Base-by-base conservation (phyloP, 2,329 filamentous ascomycete species). In the Thielaviopsis musarum region DNA sequence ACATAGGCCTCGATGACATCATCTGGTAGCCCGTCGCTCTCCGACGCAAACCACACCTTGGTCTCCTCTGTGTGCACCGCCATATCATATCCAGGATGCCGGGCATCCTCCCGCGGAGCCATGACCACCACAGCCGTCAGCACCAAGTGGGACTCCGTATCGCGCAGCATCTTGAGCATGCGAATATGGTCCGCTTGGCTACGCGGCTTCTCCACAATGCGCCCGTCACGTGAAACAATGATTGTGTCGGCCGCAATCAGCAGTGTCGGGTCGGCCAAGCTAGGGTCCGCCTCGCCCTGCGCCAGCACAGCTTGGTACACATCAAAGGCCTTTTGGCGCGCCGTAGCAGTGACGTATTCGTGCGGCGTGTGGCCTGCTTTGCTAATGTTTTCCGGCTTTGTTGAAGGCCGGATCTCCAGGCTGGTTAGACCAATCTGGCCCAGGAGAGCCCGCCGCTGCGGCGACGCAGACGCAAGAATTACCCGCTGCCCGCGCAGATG, bases 181-280 rank as follows among this genome's bases (percentile, higher is more conserved):
- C 79, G 74, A 52, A 91, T 74, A 71, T 98, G 93, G 51, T 95
- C 85, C 5, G 79, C 80, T 71, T 91, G 88, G 63, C 76, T 87
- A 58, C 84, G 77, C 12, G 93, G 93, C 74, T 98, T 98, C 76
- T 98, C 93, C 2, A 98, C 74, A 58, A 98, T 88, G 57, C 80
- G 76, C 0, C 91, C 91, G 49, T 80, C 74, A 12, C 81, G 78
- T 10, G 83, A 85, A 15, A 93, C 87, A 63, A 98, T 88, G 59
- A 98, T 77, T 0, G 93, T 97, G 70, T 97, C 91, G 41, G 91
- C 91, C 0, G 90, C 84, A 61, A 97, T 84, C 61, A 97, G 88
- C 17, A 97, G 77, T 6, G 83, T 85, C 0, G 90, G 90, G 65
- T 96, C 93, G 13, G 71, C 72, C 51, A 74, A 72, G n/a, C 53